phyloP scores from a whole-genome alignment of 208 protist species.

The Spongospora subterranea region DNA sequence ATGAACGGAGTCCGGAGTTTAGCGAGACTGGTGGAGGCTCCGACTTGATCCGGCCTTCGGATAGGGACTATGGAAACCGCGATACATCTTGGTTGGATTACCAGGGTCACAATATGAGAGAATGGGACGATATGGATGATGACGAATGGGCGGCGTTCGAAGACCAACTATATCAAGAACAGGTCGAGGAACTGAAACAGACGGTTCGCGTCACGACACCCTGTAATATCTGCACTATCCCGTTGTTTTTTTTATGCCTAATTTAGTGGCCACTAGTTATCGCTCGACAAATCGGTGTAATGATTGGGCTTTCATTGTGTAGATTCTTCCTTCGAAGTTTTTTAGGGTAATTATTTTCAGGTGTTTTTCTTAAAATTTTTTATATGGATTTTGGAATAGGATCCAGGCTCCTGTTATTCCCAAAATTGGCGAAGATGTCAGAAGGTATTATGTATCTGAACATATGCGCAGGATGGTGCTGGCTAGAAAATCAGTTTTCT shows the following conservation, averaged over 20 bases:
- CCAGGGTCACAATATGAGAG: too few species aligned
- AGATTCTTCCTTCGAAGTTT: background rate
- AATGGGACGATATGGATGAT: conserved; percentile 51
- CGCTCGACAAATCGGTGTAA: conserved; percentile 48
- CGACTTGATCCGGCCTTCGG: too few species aligned
- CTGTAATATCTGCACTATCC: background rate
- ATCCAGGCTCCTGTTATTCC: background rate
- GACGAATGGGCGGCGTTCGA: conserved; percentile 35
- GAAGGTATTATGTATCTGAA: background rate
- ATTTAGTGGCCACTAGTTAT: background rate
- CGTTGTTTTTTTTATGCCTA: background rate
- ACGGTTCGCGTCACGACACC: conserved; percentile 13
- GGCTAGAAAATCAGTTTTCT: background rate
- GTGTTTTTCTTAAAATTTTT: background rate
- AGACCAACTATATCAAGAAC: conserved; percentile 13
- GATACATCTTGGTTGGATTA: too few species aligned
- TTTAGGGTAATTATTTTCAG: background rate
- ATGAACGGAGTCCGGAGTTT: too few species aligned
- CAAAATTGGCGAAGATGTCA: conserved; percentile 6
- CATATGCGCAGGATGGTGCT: conserved; percentile 2
- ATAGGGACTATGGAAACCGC: too few species aligned
- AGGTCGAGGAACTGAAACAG: conserved; percentile 47
- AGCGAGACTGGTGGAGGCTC: too few species aligned
- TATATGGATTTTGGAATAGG: background rate
- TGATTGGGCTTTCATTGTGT: conserved; percentile 8